phyloP scores from a whole-genome alignment of 148 eudicot species.

The Diospyros lotus region DNA sequence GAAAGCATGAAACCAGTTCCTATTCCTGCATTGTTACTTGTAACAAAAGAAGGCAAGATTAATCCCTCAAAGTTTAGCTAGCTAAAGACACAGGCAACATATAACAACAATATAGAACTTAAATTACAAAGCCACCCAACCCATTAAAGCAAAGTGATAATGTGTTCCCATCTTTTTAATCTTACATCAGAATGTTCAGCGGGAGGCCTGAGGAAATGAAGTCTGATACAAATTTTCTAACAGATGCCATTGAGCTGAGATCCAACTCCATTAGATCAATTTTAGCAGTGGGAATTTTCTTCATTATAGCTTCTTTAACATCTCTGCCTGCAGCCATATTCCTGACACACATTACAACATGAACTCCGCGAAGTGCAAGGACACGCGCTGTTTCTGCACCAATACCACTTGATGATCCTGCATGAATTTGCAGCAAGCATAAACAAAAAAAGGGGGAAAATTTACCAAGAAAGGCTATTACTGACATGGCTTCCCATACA shows the following conservation, averaged over 20 bases:
- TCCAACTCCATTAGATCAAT: constrained; percentile 61
- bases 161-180: background rate
- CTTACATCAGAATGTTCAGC: constrained; percentile 54
- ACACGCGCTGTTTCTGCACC: constrained; percentile 61
- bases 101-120: background rate
- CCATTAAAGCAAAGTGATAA: background rate
- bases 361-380: constrained; percentile 56
- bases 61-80: background rate
- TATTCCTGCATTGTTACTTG: constrained; percentile 66
- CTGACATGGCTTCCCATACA: no score
- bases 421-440: no score
- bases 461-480: no score
- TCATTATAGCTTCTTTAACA: constrained; percentile 37
- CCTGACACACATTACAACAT: constrained; percentile 58
- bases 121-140: background rate
- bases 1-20: constrained; percentile 44
- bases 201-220: constrained; percentile 47
- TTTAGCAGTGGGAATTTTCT: constrained; percentile 40
- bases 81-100: background rate
- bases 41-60: background rate
- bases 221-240: constrained; percentile 49
- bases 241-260: constrained; percentile 54
- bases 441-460: no score
- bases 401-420: constrained; percentile 70
- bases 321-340: constrained; percentile 36